phyloP scores from a whole-genome alignment of 2,329 filamentous ascomycete species.

The Pseudogymnoascus destructans region DNA sequence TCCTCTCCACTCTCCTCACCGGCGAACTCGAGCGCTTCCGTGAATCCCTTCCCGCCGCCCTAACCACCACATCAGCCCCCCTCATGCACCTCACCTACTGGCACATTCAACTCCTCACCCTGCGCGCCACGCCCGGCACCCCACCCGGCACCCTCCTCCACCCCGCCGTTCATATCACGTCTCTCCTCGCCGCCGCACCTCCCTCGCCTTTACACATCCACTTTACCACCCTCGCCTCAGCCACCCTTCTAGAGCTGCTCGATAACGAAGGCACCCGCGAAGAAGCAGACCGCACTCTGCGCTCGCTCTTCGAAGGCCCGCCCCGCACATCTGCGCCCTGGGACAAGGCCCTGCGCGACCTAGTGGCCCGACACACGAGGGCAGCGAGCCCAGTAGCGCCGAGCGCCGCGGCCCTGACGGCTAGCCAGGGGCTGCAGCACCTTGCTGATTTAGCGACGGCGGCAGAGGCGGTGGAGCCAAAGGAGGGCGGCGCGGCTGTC shows the following conservation, averaged over 20 bases:
- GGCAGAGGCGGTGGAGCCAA: constrained; percentile 30
- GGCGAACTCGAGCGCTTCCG: constrained; percentile 53
- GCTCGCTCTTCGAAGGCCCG: background rate
- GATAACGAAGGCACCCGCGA: constrained; percentile 40
- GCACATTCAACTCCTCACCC: constrained; percentile 52
- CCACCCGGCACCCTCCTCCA: constrained; percentile 45
- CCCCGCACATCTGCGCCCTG: background rate
- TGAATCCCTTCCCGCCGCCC: constrained; percentile 41
- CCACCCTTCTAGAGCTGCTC: constrained; percentile 48
- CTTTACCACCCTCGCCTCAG: constrained; percentile 44
- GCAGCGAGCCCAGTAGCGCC: background rate
- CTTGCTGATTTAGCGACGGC: constrained; percentile 25
- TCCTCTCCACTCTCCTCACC: constrained; percentile 38
- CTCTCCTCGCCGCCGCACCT: constrained; percentile 43
- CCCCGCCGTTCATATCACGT: constrained; percentile 44
- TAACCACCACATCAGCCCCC: constrained; percentile 39
- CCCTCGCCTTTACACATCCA: constrained; percentile 54
- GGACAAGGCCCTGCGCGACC: background rate
- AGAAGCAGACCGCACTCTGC: constrained; percentile 33
- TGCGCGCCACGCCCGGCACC: constrained; percentile 43
- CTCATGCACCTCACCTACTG: constrained; percentile 56
- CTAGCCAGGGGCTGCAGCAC: constrained; percentile 9
- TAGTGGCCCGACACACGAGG: background rate
- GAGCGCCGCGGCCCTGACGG: background rate
- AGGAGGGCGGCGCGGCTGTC: background rate